Evolutionary conservation across 2,329 filamentous ascomycete genomes (phyloP).

Genomic region (Colletotrichum shisoi): DNA sequence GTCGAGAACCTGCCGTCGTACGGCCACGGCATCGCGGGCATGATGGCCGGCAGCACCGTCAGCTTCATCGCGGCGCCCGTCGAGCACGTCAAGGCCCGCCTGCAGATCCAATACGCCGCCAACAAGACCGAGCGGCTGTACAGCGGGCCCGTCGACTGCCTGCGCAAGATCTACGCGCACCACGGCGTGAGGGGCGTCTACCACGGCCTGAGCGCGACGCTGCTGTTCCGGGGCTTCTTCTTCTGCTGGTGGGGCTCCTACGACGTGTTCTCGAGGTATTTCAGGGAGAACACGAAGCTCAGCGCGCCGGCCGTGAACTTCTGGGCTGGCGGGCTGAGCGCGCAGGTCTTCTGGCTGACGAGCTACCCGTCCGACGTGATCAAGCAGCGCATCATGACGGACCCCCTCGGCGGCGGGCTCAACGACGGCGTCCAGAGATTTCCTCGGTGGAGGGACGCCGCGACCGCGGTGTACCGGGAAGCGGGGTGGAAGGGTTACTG

Average conservation of each 20-base stretch:
- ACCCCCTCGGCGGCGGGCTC: constrained; percentile 77
- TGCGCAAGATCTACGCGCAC: constrained; percentile 70
- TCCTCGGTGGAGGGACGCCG: constrained; percentile 80
- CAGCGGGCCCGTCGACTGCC: constrained; percentile 85
- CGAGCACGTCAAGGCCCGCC: constrained; percentile 91
- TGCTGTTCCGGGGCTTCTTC: constrained; percentile 91
- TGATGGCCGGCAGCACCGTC: constrained; percentile 87
- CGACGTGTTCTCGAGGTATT: constrained; percentile 76
- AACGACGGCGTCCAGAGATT: constrained; percentile 74
- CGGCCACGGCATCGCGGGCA: constrained; percentile 87
- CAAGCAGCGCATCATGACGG: constrained; percentile 97
- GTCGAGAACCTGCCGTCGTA: constrained; percentile 67
- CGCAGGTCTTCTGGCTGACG: constrained; percentile 93
- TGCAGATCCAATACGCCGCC: constrained; percentile 93
- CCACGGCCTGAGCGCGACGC: constrained; percentile 82
- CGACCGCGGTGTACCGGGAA: constrained; percentile 77
- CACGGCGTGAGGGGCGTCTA: constrained; percentile 86
- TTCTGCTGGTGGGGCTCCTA: constrained; percentile 99
- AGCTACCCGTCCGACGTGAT: constrained; percentile 92
- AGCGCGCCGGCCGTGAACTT: constrained; percentile 88
- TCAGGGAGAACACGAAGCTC: constrained; percentile 72
- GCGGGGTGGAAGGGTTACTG: constrained; percentile 83
- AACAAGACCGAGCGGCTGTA: constrained; percentile 81
- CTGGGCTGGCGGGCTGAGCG: constrained; percentile 92
- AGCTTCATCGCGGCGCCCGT: constrained; percentile 92